phyloP scores from a whole-genome alignment of 352 stramenopile species.

The Phytophthora fragariae region DNA sequence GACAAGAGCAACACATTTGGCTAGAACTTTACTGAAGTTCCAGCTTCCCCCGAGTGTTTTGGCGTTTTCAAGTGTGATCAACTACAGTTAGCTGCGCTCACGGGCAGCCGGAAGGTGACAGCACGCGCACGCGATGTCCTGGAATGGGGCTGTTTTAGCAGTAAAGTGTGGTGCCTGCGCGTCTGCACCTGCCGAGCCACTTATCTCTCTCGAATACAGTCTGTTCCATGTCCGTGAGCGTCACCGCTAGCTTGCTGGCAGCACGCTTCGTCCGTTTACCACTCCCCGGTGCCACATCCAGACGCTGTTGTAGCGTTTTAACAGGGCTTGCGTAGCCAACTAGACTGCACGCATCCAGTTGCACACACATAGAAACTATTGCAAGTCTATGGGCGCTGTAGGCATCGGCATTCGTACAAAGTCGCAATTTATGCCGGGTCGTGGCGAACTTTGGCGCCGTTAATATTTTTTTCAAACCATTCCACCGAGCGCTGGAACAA shows the following conservation, averaged over 20 bases:
- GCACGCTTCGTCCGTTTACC: conserved; percentile 10
- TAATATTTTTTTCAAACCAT: conserved; percentile 28
- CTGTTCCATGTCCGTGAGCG: background rate
- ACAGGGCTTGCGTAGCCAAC: conserved; percentile 2
- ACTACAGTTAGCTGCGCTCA: too few relatives aligned
- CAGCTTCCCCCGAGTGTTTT: too few relatives aligned
- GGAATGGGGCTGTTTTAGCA: too few relatives aligned
- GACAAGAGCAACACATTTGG: too few relatives aligned
- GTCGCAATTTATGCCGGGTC: conserved; percentile 3
- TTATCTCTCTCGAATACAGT: background rate
- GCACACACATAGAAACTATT: conserved; percentile 16
- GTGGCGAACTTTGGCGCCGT: conserved; percentile 3
- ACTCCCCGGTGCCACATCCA: background rate
- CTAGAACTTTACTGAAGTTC: too few relatives aligned
- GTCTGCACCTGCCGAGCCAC: too few relatives aligned
- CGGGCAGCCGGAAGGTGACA: too few relatives aligned
- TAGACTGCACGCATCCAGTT: conserved; percentile 15
- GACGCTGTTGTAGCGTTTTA: background rate
- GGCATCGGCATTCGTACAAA: conserved; percentile 9
- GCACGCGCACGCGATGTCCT: too few relatives aligned
- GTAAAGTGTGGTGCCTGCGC: too few relatives aligned
- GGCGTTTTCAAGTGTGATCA: too few relatives aligned
- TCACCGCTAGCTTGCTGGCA: background rate
- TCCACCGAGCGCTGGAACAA: conserved; percentile 30
- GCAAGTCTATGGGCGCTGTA: background rate